phyloP scores from a whole-genome alignment of 129 eudicot genomes.

The Heracleum sosnowskyi region DNA sequence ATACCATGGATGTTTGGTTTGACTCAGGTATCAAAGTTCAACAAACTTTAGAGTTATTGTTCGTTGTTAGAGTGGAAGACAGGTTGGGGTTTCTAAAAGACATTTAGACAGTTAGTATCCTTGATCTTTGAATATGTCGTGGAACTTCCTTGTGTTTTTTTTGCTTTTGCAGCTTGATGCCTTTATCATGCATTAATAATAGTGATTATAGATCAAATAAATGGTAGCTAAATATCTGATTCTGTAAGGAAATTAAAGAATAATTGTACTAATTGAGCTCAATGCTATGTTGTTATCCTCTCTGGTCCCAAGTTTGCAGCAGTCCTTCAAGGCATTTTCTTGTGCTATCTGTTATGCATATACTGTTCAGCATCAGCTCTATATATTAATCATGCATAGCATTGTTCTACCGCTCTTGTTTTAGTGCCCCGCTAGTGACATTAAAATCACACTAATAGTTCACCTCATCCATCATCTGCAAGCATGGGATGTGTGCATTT shows the following conservation, averaged over 20 bases:
- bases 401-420: background rate
- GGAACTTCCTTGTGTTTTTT: background rate
- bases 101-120: too few relatives aligned
- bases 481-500: background rate
- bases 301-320: background rate
- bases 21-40: conserved; percentile 61
- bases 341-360: background rate
- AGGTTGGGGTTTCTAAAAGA: background rate
- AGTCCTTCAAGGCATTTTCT: background rate
- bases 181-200: background rate
- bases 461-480: background rate
- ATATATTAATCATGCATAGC: background rate
- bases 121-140: background rate
- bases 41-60: background rate
- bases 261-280: background rate
- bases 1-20: conserved; percentile 99
- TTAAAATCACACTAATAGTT: background rate
- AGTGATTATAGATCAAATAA: background rate
- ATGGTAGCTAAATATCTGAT: background rate
- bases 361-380: background rate
- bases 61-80: background rate
- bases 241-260: background rate
- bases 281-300: background rate
- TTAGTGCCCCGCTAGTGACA: background rate
- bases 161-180: background rate